Evolutionary conservation across 495 filamentous ascomycete species (phyloP), one percentile per base, ranked within the genome.

Genomic region (Hyphodiscus hymeniophilus): DNA sequence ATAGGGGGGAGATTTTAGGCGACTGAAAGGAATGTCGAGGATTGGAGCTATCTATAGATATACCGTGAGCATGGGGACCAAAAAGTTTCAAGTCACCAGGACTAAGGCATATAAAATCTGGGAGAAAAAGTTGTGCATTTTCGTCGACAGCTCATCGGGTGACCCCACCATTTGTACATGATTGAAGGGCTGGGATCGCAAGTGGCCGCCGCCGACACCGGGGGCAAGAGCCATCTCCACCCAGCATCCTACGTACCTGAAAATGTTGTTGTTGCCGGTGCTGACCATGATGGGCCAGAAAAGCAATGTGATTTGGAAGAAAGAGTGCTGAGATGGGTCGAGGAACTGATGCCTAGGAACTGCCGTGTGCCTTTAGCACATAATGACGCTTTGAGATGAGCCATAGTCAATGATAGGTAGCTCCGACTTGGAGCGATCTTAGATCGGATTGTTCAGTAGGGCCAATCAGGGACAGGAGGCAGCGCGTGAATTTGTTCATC

Each of bases 51-150:
- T 54, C 56, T 58, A 24, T 21, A 47, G 10, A 24, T 41, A 48
- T 31, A 38, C 35, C 15, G 51, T 51, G 34, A 58, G 42, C 28
- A 44, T 28, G 17, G n/a, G 12, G 13, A 41, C 8, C 21, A 36
- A n/a, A 17, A 24, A 33, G n/a, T 12, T 13, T 38, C 11, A 32
- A 43, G 41, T 35, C 43, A 35, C 26, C 8, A 38, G 30, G 5
- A 45, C 32, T 54, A 51, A 38, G 55, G 43, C 10, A 54, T 58
- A 58, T 58, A 58, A 57, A 53, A 45, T 44, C 7, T 20, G 28
- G 17, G 32, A 35, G 36, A 48, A 47, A 41, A 52, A 50, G 50
- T 38, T 50, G 31, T 30, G 38, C 43, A 18, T 33, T 24, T 16
- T 45, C 38, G 35, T 47, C 46, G 42, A n/a, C 46, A 47, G 38